Evolutionary conservation across 257 asterid species (phyloP), one percentile per base, ranked within the genome.

Genomic region (Ligustrum vulgare): DNA sequence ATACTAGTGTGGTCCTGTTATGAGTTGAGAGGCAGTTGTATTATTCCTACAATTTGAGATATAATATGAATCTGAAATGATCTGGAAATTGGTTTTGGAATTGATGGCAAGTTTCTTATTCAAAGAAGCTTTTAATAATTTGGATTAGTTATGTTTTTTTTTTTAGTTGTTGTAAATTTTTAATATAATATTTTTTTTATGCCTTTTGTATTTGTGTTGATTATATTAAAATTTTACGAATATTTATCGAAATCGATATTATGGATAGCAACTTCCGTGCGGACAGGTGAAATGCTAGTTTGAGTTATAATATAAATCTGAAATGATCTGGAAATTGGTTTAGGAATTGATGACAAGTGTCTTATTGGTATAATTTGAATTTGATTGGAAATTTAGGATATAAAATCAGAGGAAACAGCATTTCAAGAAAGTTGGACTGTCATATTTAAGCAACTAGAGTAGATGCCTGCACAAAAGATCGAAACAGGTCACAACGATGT

Each of bases 391-490:
- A 1, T 74, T 45, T 77, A 49, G 83, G 73, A 20, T 75, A 72
- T 67, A 65, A 67, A 63, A 65, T 36, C 64, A 56, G 34, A 75
- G 20, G 32, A 5, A 22, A 65, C 72, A 56, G 70, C 73, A 65
- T 62, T 51, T 54, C 43, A 60, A 58, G 76, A 51, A 72, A 73
- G 66, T 72, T 84, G 28, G 28, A 49, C 25, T 54, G 28, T 8
- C 25, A 66, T 34, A 16, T 35, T 51, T 22, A 73, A 69, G 51
- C 39, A 33, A 70, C 70, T 16, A 43, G 67, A 54, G 84, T 87
- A 80, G 78, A 94, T 94, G 98, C 97, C 98, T 28, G 85, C 89
- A 31, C 98, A 89, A 88, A 94, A 92, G 91, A 91, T 94, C 76
- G 98, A 94, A 90, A 94, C 98, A 0, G 96, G 96, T 76, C 97